phyloP scores from a whole-genome alignment of 169 alveolate genomes.

The Eimeria zaria region DNA sequence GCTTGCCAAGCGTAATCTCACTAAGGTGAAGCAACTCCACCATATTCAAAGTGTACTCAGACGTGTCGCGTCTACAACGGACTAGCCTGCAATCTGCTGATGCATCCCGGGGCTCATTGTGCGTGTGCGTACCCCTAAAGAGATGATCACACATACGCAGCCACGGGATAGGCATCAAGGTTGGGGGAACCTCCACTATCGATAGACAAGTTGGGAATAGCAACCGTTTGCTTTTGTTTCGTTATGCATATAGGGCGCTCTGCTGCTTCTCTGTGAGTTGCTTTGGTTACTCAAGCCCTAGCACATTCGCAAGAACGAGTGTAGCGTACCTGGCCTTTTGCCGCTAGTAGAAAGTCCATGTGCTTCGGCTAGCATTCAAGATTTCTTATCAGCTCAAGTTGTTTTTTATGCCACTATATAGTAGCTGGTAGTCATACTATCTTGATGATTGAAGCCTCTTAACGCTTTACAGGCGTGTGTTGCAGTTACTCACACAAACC shows the following conservation, averaged over 20 bases:
- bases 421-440: neutral
- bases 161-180: neutral
- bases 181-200: neutral
- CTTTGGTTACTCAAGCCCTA: neutral
- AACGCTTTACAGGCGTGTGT: neutral
- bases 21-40: neutral
- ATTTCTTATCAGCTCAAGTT: neutral
- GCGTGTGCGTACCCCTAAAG: neutral
- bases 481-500: neutral
- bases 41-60: neutral
- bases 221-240: neutral
- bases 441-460: neutral
- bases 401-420: neutral
- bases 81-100: neutral
- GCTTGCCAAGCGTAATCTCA: neutral
- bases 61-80: neutral
- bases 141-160: neutral
- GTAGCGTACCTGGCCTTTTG: neutral
- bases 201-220: neutral
- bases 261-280: neutral
- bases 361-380: neutral
- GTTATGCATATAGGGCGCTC: neutral
- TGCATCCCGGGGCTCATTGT: neutral
- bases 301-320: neutral
- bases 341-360: neutral